Percentiles rank a stretch among this genome's conserved stretches.
Conservation (phyloP, 805 yeast species). For the Metschnikowia amazonensis region DNA sequence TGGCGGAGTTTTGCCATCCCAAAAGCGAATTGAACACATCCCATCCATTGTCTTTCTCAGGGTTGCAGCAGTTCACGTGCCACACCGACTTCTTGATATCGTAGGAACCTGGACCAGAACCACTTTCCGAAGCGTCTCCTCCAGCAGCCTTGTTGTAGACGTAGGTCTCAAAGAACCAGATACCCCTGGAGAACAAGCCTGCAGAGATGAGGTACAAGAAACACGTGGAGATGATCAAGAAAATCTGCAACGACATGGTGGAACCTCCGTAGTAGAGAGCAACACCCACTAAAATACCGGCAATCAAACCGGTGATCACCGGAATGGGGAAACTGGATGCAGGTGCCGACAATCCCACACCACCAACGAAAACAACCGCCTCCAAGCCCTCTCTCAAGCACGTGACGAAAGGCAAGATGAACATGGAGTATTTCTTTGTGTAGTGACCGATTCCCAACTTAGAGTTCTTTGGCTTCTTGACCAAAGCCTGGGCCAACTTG, state of each 20-base stretch:
- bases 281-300: constrained; percentile 70
- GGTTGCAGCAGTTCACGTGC: constrained; percentile 98
- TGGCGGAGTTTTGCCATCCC: constrained; percentile 97
- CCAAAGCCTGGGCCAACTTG: constrained; percentile 82
- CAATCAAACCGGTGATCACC: constrained; percentile 76
- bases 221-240: constrained; percentile 82
- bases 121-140: constrained; percentile 91
- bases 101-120: constrained; percentile 93
- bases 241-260: constrained; percentile 75
- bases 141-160: constrained; percentile 64
- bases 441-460: constrained; percentile 52
- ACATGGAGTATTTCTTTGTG: constrained; percentile 78
- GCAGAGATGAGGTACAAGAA: constrained; percentile 86
- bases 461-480: constrained; percentile 34
- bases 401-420: constrained; percentile 83
- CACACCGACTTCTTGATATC: constrained; percentile 75
- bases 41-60: constrained; percentile 91
- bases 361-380: constrained; percentile 44
- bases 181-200: constrained; percentile 91
- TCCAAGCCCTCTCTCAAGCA: constrained; percentile 88
- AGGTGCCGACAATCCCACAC: constrained; percentile 34
- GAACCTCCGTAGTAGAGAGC: constrained; percentile 80
- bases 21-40: constrained; percentile 90
- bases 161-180: constrained; percentile 82
- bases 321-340: constrained; percentile 77